Base-by-base conservation (phyloP, 129 eudicot genomes). In the Apium graveolens region DNA sequence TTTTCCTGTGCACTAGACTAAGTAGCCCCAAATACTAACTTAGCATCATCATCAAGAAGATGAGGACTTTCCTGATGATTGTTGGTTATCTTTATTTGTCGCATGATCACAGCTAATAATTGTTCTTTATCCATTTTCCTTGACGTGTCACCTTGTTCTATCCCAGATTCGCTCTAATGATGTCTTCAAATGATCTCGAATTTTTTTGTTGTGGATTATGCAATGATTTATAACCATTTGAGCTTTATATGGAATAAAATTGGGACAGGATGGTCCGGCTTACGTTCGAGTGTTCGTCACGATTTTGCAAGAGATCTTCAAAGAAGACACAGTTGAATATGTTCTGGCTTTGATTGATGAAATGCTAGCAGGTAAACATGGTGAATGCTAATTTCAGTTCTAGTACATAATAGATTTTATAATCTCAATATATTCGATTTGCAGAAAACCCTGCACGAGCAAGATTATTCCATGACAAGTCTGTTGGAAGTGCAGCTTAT, bases 321-420 rank as follows among this genome's bases (percentile, higher is more conserved):
- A 94, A 85, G 98, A 91, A 84, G 98, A 94, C 76, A 91, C 93
- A 2, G 97, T 94, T 18, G 98, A 94, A 86, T 94, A 94, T 83
- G 91, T 91, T 82, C 84, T 94, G 70, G 96, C 97, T 83, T 84
- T 94, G 74, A 80, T 91, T 71, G 97, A 91, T 75, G 93, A 94
- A 49, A 85, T 94, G 93, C 87, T 94, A 39, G 80, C 97, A 80
- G 97, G 98, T 94, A 77, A 88, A 78, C 78, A 55, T 37, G 43
- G 29, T 34, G 38, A 60, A 11, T 73, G 70, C n/a, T 20, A 31
- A 41, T 26, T 21, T 5, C 11, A 26, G 68, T 57, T 77, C 43
- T 83, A 76, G 11, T 82, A 9, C 76, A 11, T 41, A n/a, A 0
- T 11, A 24, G 9, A 11, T 72, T 44, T 20, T 11, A 14, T 14